A percentile compares a stretch with the other conserved stretches of the same genome.
Evolutionary conservation across 768 basidiomycete genomes (phyloP).

Genomic region (Rhizopogon salebrosus): DNA sequence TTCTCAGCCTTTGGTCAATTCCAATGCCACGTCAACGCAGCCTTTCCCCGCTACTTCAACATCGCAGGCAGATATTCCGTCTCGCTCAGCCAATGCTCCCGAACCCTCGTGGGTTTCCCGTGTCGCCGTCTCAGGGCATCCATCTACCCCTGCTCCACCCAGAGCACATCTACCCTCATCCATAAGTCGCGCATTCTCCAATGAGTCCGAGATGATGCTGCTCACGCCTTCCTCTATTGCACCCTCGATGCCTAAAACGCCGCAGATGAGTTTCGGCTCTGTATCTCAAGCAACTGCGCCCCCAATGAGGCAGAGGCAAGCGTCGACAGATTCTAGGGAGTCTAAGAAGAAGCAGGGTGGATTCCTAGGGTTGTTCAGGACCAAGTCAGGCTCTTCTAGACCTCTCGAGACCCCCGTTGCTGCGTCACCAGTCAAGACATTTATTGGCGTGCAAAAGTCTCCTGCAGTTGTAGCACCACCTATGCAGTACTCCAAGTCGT

Average conservation of each 20-base stretch:
- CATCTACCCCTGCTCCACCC: slow-evolving; percentile 25
- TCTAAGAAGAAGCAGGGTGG: slow-evolving; percentile 27
- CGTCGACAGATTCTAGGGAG: slow-evolving; percentile 28
- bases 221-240: slow-evolving; percentile 65
- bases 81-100: not conserved
- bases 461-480: not conserved
- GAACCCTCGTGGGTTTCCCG: slow-evolving; percentile 16
- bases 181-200: slow-evolving; percentile 33
- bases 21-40: slow-evolving; percentile 18
- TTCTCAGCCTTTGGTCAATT: slow-evolving; percentile 21
- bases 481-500: slow-evolving; percentile 7
- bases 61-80: not conserved
- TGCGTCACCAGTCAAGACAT: slow-evolving; percentile 14
- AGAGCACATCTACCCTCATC: slow-evolving; percentile 18
- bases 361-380: slow-evolving; percentile 24
- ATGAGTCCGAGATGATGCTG: slow-evolving; percentile 50
- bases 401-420: slow-evolving; percentile 17
- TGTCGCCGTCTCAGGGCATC: slow-evolving; percentile 24
- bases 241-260: slow-evolving; percentile 38
- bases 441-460: slow-evolving; percentile 16
- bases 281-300: slow-evolving; percentile 6
- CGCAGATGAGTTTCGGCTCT: slow-evolving; percentile 1
- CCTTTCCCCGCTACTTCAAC: slow-evolving; percentile 26
- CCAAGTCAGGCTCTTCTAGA: slow-evolving; percentile 28
- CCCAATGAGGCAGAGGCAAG: slow-evolving; percentile 18